These are phyloP conservation scores for Cercospora beticola DNA, from an alignment of 2,329 filamentous ascomycete genomes.

Conservation along the genomic window DNA sequence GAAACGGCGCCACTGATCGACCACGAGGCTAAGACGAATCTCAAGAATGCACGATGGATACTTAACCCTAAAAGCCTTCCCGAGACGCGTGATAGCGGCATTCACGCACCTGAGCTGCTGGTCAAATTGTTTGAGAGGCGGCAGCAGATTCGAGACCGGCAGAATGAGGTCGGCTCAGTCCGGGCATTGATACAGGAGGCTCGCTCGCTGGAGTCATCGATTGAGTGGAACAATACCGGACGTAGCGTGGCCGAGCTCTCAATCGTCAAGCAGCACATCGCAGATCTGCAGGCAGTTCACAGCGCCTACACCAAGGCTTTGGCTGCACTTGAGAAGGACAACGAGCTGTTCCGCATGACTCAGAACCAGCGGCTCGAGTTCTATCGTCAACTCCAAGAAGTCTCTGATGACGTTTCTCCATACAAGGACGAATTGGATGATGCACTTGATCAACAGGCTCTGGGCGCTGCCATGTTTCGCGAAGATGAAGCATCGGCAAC, in stretches of 20 bases:
- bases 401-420: slow-evolving; percentile 83
- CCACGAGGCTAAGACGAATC: slow-evolving; percentile 62
- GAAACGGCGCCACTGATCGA: slow-evolving; percentile 72
- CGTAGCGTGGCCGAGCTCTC: slow-evolving; percentile 63
- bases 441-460: slow-evolving; percentile 54
- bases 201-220: slow-evolving; percentile 59
- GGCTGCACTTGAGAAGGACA: slow-evolving; percentile 62
- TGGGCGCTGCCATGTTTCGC: slow-evolving; percentile 42
- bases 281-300: slow-evolving; percentile 55
- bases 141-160: slow-evolving; percentile 48
- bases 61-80: slow-evolving; percentile 50
- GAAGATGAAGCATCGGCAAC: slow-evolving; percentile 58
- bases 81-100: slow-evolving; percentile 43
- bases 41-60: slow-evolving; percentile 27
- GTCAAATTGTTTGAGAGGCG: slow-evolving; percentile 50
- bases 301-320: slow-evolving; percentile 55
- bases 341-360: slow-evolving; percentile 70
- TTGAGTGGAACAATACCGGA: slow-evolving; percentile 60
- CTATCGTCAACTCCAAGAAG: slow-evolving; percentile 82
- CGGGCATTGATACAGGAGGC: slow-evolving; percentile 69
- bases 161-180: slow-evolving; percentile 62
- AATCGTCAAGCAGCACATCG: slow-evolving; percentile 65
- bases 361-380: slow-evolving; percentile 88
- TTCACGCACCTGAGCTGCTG: slow-evolving; percentile 69
- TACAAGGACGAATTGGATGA: slow-evolving; percentile 65